Conservation (phyloP, 1,139 yeast genomes). For the Wickerhamiella infanticola region DNA sequence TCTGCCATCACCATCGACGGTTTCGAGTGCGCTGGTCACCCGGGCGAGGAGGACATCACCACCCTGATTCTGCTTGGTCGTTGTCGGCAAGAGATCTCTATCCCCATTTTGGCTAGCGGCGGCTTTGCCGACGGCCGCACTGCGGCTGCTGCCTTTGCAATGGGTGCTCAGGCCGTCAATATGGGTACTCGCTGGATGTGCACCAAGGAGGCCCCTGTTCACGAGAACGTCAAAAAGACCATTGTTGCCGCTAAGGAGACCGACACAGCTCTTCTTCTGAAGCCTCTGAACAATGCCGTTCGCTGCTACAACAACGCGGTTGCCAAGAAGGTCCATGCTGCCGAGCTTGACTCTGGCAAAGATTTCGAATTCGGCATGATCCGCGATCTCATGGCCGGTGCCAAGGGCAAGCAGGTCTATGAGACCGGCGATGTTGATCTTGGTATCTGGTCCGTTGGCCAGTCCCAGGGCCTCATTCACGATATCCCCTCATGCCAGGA, state of each 20-base stretch:
- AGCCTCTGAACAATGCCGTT: slow-evolving; percentile 22
- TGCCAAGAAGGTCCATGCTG: slow-evolving; percentile 18
- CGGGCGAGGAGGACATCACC: slow-evolving; percentile 25
- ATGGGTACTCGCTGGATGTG: slow-evolving; percentile 26
- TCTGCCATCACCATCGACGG: slow-evolving; percentile 25
- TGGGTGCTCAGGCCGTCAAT: slow-evolving; percentile 24
- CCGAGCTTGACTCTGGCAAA: slow-evolving; percentile 6
- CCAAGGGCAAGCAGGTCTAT: slow-evolving; percentile 21
- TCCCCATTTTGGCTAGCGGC: slow-evolving; percentile 25
- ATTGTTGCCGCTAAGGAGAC: slow-evolving; percentile 22
- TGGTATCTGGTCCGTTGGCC: slow-evolving; percentile 26
- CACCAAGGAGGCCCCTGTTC: slow-evolving; percentile 24
- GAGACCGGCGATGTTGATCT: slow-evolving; percentile 20
- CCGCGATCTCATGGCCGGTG: slow-evolving; percentile 20
- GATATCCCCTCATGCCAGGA: slow-evolving; percentile 22
- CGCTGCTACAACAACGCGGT: slow-evolving; percentile 22
- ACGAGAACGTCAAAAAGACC: slow-evolving; percentile 21
- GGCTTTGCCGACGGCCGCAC: slow-evolving; percentile 26
- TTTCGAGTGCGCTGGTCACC: slow-evolving; percentile 26
- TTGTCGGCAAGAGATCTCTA: slow-evolving; percentile 19
- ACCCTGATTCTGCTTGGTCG: slow-evolving; percentile 20
- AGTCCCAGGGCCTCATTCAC: slow-evolving; percentile 19
- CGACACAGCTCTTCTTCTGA: slow-evolving; percentile 21
- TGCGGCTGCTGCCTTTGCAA: slow-evolving; percentile 24
- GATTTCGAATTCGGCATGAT: slow-evolving; percentile 17